A percentile compares a stretch with the other conserved stretches of the same genome.
These are phyloP conservation scores for Fusarium avenaceum DNA, from an alignment of 2,329 filamentous ascomycete species.

Conservation along the genomic window DNA sequence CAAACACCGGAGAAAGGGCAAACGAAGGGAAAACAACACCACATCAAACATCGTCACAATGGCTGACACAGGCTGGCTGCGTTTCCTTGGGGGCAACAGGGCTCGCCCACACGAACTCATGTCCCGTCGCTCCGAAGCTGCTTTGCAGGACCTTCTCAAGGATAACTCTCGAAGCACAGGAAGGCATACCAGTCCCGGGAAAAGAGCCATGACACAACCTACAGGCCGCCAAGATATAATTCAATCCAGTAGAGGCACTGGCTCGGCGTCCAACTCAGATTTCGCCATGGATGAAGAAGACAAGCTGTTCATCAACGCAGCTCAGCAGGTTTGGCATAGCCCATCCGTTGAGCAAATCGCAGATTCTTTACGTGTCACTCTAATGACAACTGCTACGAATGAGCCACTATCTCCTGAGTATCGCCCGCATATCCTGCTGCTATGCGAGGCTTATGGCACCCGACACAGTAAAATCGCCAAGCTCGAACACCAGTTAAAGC, in stretches of 20 bases:
- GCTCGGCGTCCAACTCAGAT: neutral
- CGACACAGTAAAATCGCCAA: constrained; percentile 50
- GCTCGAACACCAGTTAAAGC: constrained; percentile 49
- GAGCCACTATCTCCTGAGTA: constrained; percentile 57
- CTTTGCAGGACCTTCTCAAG: constrained; percentile 36
- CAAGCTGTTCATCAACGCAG: constrained; percentile 32
- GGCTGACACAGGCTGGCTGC: constrained; percentile 45
- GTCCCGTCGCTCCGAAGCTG: constrained; percentile 42
- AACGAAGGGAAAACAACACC: neutral
- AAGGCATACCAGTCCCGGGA: neutral
- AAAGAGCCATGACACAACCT: constrained; percentile 23
- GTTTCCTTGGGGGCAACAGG: constrained; percentile 45
- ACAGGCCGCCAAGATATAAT: constrained; percentile 32
- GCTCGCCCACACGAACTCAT: constrained; percentile 39
- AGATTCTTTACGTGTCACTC: constrained; percentile 58
- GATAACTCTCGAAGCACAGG: constrained; percentile 14
- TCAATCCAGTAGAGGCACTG: constrained; percentile 1
- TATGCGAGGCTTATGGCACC: constrained; percentile 55
- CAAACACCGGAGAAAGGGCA: neutral
- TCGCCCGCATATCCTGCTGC: constrained; percentile 58
- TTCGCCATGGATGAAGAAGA: constrained; percentile 27
- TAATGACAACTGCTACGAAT: constrained; percentile 56
- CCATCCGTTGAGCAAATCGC: constrained; percentile 61
- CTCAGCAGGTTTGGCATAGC: constrained; percentile 54
- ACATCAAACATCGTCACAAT: constrained; percentile 24